Evolutionary conservation across 495 filamentous ascomycete species (phyloP), one percentile per base, ranked within the genome.

Genomic region (Aspergillus sparsus): DNA sequence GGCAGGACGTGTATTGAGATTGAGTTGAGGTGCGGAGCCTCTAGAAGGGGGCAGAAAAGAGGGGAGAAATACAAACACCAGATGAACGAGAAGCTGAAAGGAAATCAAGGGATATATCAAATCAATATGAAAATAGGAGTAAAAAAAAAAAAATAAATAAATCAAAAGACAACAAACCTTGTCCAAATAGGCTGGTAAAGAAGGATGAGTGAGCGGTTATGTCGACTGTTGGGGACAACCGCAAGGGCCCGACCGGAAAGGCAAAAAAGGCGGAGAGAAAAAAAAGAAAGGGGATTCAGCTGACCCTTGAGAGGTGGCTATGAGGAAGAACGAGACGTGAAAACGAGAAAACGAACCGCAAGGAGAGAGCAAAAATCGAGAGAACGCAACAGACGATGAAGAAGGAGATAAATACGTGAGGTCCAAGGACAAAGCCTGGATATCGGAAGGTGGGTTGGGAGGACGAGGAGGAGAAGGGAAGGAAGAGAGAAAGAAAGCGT

Each of bases 391-490:
- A 27, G 21, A 27, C 39, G 27, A 57, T 49, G 59, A 49, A 53
- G 53, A 60, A 65, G 35, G 15, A 59, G 46, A 62, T 36, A 33
- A 63, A 61, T 58, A 39, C 52, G 50, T 18, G 53, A 60, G 58
- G 65, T 53, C 60, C 71, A 77, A 76, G 74, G 74, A 60, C 74
- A 64, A 67, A 58, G 74, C 70, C 74, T 76, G 75, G 74, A 74
- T 66, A 62, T 65, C 61, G 55, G 61, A 56, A 59, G 53, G 62
- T 66, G 62, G 63, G 65, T 36, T 61, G 65, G 45, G 35, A 49
- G 35, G 54, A 53, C 46, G 59, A 55, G 58, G 59, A 66, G 66
- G 60, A 52, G 53, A 57, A 59, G 57, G 66, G 62, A 63, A 68
- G 66, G 62, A 71, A 69, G 49, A 52, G 33, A 51, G 42, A 18